Percentiles rank a stretch among this genome's conserved stretches.
Conservation (phyloP, 768 basidiomycete species). For the Rubroboletus pulcherrimus region DNA sequence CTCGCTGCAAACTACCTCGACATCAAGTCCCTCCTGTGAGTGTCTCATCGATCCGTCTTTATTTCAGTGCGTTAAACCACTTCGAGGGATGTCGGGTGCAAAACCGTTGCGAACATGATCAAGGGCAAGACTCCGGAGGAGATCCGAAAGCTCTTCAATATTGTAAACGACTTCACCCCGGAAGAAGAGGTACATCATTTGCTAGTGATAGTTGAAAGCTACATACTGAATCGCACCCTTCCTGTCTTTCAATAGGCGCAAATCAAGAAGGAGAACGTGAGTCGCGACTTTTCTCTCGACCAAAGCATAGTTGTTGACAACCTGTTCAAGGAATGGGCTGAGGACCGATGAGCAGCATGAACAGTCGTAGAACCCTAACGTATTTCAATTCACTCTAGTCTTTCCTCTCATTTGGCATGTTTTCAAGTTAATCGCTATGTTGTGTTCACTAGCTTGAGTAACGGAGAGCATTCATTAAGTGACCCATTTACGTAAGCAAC, state of each 20-base stretch:
- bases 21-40: conserved; percentile 96
- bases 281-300: conserved; percentile 26
- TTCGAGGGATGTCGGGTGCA: conserved; percentile 92
- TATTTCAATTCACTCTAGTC: conserved; percentile 23
- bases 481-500: conserved; percentile 21
- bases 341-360: conserved; percentile 63
- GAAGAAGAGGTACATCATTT: conserved; percentile 82
- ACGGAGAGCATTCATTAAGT: neutral
- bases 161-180: conserved; percentile 96
- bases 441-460: conserved; percentile 9
- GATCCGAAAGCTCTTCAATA: conserved; percentile 97
- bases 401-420: conserved; percentile 14
- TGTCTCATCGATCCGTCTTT: conserved; percentile 9
- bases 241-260: conserved; percentile 58
- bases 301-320: conserved; percentile 15
- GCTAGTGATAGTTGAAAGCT: neutral
- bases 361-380: conserved; percentile 22
- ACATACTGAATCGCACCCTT: conserved; percentile 2
- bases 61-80: neutral
- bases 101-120: conserved; percentile 99
- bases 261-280: conserved; percentile 99
- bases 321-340: conserved; percentile 77
- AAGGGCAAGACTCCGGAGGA: conserved; percentile 99
- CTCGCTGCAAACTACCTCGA: conserved; percentile 99
- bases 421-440: conserved; percentile 19